These are phyloP conservation scores for Bruguiera sexangula DNA, from an alignment of 345 rosid species.

Conservation along the genomic window DNA sequence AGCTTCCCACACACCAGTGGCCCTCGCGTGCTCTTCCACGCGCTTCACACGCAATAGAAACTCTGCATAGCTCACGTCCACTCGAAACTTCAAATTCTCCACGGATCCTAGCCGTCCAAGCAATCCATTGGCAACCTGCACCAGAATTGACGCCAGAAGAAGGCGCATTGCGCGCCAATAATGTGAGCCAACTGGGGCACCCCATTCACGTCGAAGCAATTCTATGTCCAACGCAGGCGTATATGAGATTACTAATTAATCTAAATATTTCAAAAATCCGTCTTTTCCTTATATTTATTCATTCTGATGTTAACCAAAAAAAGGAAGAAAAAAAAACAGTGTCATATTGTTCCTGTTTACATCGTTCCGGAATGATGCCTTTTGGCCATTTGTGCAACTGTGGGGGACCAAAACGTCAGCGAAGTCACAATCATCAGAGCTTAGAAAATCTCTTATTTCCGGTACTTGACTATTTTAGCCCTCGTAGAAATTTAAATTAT, in stretches of 20 bases:
- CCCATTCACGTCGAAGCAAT: too few species aligned
- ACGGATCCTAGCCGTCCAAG: slow-evolving; percentile 53
- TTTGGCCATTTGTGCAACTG: slow-evolving; percentile 44
- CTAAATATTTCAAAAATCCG: too few species aligned
- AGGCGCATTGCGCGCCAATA: slow-evolving; percentile 46
- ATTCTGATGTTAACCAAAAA: too few species aligned
- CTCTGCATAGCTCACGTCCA: slow-evolving; percentile 58
- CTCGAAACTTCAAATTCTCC: slow-evolving; percentile 50
- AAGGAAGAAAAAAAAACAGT: neutral
- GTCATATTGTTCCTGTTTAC: too few species aligned
- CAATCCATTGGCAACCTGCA: slow-evolving; percentile 45
- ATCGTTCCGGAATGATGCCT: slow-evolving; percentile 18
- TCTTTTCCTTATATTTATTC: too few species aligned
- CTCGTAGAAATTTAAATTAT: neutral
- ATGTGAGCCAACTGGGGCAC: too few species aligned
- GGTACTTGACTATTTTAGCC: slow-evolving; percentile 19
- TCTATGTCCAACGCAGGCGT: neutral
- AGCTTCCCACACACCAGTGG: slow-evolving; percentile 69
- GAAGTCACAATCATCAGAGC: slow-evolving; percentile 9
- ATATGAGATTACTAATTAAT: too few species aligned
- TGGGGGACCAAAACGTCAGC: slow-evolving; percentile 38
- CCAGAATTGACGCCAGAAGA: neutral
- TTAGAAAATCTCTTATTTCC: neutral
- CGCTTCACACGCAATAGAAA: slow-evolving; percentile 71
- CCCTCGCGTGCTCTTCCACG: slow-evolving; percentile 54